Base-by-base conservation (phyloP, 2,329 filamentous ascomycete species). In the Coniochaeta sp. region DNA sequence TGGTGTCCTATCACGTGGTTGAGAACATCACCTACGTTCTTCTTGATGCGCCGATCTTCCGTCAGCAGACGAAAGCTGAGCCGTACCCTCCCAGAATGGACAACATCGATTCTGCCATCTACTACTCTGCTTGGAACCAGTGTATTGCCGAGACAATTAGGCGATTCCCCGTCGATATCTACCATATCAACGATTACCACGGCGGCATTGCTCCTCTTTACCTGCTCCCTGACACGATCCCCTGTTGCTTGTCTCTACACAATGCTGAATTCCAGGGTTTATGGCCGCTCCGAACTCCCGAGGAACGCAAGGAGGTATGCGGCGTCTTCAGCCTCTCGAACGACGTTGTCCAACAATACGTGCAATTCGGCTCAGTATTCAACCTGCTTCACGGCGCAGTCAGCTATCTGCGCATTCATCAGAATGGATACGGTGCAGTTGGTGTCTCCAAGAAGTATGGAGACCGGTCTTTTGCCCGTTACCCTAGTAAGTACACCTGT, bases 101-200 rank as follows among this genome's bases (percentile, higher is more conserved):
- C 68, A 85, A 89, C 67, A 74, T 88, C 60, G 83, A 86, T 62
- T 85, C 81, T 63, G 86, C 86, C 9, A 82, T 89, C 57, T 88
- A 88, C 72, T 88, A 88, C 71, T 87, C 84, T 1, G 84, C 86
- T 1, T 89, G 86, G 86, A 89, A 89, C 63, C 83, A 86, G 68
- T 88, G 86, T 68, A 87, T 89, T 65, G 84, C 85, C 2, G 77
- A 85, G 64, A 74, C 84, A 1, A 80, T 87, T 64, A 78, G 78
- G 58, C 79, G 86, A 12, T 89, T 88, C 67, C 62, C 68, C 34
- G 65, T 70, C 11, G 70, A 73, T 26, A 66, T 73, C 26, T 78
- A 76, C 58, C 63, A 73, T 52, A 70, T 75, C 62, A 67, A 73
- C 26, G 66, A 70, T 28, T 77, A 75, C 61, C 66, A 69, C 19